Conservation (phyloP, 2,329 filamentous ascomycete genomes). For the Fusarium sp. region DNA sequence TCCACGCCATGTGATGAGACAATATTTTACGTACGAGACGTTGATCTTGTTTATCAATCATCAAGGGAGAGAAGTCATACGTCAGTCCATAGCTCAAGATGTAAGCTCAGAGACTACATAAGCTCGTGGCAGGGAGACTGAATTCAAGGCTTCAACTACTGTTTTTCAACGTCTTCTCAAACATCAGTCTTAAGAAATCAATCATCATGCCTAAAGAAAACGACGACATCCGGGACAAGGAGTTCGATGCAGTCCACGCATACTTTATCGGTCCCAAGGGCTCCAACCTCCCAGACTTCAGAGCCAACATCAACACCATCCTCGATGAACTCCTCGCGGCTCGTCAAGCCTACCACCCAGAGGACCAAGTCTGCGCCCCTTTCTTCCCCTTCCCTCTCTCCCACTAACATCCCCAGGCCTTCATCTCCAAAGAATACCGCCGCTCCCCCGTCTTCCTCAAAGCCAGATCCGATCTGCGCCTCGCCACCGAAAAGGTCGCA, state of each 20-base stretch:
- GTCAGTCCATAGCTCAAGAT: background rate
- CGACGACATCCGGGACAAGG: slow-evolving; percentile 8
- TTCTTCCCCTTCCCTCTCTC: fast-evolving
- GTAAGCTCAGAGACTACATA: too few relatives aligned
- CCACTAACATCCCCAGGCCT: slow-evolving; percentile 19
- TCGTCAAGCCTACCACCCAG: slow-evolving; percentile 46
- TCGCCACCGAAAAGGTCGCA: slow-evolving; percentile 47
- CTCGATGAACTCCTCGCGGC: slow-evolving; percentile 48
- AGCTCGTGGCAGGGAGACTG: too few relatives aligned
- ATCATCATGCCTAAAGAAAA: background rate
- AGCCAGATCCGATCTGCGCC: slow-evolving; percentile 45
- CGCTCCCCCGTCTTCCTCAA: slow-evolving; percentile 46
- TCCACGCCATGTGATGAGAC: background rate
- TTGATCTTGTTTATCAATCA: fast-evolving
- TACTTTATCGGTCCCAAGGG: slow-evolving; percentile 55
- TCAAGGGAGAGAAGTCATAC: background rate
- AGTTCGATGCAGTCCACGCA: slow-evolving; percentile 42
- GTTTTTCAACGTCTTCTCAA: too few relatives aligned
- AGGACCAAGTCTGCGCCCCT: slow-evolving; percentile 45
- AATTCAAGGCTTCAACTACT: too few relatives aligned
- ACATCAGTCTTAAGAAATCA: background rate
- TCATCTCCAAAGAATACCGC: slow-evolving; percentile 49
- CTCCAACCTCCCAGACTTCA: slow-evolving; percentile 52
- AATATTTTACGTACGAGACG: background rate
- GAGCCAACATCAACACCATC: slow-evolving; percentile 49